Percentiles rank a stretch among this genome's conserved stretches.
Evolutionary conservation across 2,329 filamentous ascomycete genomes (phyloP).

Genomic region (Trichophyton mentagrophytes): DNA sequence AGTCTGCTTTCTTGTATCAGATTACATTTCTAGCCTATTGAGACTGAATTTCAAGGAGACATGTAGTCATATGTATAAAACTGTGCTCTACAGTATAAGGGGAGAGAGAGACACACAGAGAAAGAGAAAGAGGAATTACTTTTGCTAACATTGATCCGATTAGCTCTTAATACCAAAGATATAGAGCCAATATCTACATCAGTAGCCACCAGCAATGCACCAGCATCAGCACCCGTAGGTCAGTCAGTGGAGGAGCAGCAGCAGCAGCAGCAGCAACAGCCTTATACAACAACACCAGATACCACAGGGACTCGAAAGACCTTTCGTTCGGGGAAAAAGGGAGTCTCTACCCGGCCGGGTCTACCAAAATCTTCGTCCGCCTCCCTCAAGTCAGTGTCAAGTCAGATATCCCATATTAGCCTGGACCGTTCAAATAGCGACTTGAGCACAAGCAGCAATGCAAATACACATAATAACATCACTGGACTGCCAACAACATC

Average conservation of each 20-base stretch:
- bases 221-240: background rate
- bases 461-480: background rate
- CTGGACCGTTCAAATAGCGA: slow-evolving; percentile 9
- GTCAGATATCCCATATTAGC: slow-evolving; percentile 14
- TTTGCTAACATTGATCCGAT: background rate
- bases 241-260: background rate
- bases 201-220: background rate
- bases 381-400: slow-evolving; percentile 16
- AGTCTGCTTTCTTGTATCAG: background rate
- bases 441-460: slow-evolving; percentile 4
- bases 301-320: background rate
- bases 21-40: background rate
- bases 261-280: background rate
- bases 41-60: background rate
- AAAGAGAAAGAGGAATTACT: background rate
- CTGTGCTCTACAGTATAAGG: background rate
- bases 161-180: background rate
- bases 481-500: background rate
- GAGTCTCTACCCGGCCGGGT: slow-evolving; percentile 15
- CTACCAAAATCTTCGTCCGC: slow-evolving; percentile 12
- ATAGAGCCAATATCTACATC: background rate
- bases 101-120: background rate
- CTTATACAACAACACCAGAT: background rate
- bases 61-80: background rate
- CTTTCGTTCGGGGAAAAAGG: slow-evolving; percentile 7